phyloP scores from a whole-genome alignment of 2,329 filamentous ascomycete species.

The Alternaria gansuensis region DNA sequence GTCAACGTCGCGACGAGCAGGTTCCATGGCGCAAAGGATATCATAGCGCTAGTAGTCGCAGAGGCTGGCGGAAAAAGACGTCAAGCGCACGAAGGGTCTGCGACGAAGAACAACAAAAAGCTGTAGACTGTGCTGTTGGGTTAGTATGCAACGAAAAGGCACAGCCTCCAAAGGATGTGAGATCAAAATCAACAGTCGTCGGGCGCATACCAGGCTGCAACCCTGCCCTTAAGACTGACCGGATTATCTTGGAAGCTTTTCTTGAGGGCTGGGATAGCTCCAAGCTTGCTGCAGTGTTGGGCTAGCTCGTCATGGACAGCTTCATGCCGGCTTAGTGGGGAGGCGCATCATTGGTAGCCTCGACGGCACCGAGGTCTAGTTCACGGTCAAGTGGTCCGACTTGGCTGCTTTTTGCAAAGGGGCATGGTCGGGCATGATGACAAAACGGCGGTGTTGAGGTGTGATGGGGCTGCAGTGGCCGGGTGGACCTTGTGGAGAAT shows the following conservation, averaged over 20 bases:
- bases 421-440: conserved; percentile 20
- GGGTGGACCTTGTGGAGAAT: conserved; percentile 26
- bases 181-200: conserved; percentile 22
- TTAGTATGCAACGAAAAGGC: conserved; percentile 26
- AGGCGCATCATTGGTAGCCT: conserved; percentile 31
- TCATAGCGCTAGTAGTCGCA: conserved; percentile 26
- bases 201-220: conserved; percentile 27
- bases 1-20: conserved; percentile 25
- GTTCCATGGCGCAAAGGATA: conserved; percentile 22
- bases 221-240: conserved; percentile 40
- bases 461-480: conserved; percentile 26
- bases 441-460: conserved; percentile 39
- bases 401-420: conserved; percentile 25
- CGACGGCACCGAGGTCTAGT: conserved; percentile 15
- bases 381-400: conserved; percentile 12
- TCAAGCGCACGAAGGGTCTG: not conserved
- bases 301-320: conserved; percentile 43
- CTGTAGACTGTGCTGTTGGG: conserved; percentile 12
- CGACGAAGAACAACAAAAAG: conserved; percentile 3
- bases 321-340: conserved; percentile 32
- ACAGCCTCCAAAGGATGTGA: conserved; percentile 17
- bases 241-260: conserved; percentile 34
- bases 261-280: conserved; percentile 40
- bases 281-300: conserved; percentile 37
- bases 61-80: conserved; percentile 8